Base-by-base conservation (phyloP, 768 basidiomycete genomes). In the Leccinum arenicola region DNA sequence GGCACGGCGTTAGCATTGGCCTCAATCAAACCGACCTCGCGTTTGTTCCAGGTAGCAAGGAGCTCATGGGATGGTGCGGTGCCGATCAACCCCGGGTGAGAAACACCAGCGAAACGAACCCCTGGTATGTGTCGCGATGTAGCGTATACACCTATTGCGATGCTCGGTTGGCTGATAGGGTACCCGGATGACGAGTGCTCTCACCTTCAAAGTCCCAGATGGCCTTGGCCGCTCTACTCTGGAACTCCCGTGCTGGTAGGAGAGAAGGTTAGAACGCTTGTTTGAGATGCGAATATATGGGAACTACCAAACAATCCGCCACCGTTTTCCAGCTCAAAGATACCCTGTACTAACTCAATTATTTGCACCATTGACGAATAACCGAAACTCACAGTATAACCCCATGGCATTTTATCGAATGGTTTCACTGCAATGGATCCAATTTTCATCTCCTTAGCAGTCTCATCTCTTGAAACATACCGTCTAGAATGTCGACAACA, bases 381-480 rank as follows among this genome's bases (percentile, higher is more conserved):
- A 31, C 12, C 31, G 8, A 25, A 27, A 54, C 77, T 47, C 54
- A 85, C 85, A 1, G 88, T 89, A 67, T 89, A 91, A 0, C 89
- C 89, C 89, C 88, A 92, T 0, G 88, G 88, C 87, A 87, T 87
- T 67, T 87, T 81, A 43, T 87, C 86, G 60, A 87, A 88, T 9
- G 86, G 83, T 36, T 74, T 76, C 54, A 87, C 87, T 88, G 51
- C 23, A 56, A 35, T 55, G 14, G 1, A 23, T 14, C 25, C 29
- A 10, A 60, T 50, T 6, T 7, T 57, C 9, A 29, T 29, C 9
- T 29, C 2, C 7, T 50, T 17, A 8, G 25, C n/a, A 17, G 33
- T 51, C 15, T 19, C 2, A 29, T 7, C 21, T 35, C 0, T 31
- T 14, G 45, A 14, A 21, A 15, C 74, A 47, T 63, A 87, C 86